phyloP scores from a whole-genome alignment of 495 filamentous ascomycete species.

The Clohesyomyces aquaticus region DNA sequence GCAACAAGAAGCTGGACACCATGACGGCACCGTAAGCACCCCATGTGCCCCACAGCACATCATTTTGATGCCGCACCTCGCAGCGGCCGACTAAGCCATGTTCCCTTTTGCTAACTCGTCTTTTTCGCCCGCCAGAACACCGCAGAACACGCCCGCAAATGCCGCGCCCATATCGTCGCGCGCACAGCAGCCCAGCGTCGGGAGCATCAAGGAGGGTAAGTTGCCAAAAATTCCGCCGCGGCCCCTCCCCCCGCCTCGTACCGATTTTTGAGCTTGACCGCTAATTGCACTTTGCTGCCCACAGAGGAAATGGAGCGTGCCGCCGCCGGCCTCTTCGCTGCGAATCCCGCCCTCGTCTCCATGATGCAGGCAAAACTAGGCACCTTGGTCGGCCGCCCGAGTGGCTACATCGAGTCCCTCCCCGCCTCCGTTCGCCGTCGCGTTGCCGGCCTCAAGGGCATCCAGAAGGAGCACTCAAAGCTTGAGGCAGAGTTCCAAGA shows the following conservation, averaged over 20 bases:
- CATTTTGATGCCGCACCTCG: conserved; percentile 16
- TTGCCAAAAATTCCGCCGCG: conserved; percentile 4
- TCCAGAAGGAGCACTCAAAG: conserved; percentile 98
- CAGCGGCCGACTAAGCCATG: conserved; percentile 25
- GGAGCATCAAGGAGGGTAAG: conserved; percentile 95
- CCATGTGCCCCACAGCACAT: conserved; percentile 17
- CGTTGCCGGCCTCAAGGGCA: conserved; percentile 91
- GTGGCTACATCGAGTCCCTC: conserved; percentile 96
- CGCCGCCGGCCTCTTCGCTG: conserved; percentile 86
- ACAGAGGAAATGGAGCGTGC: conserved; percentile 89
- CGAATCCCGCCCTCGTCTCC: conserved; percentile 87
- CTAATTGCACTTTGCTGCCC: conserved; percentile 36
- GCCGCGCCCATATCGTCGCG: conserved; percentile 98
- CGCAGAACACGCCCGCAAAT: conserved; percentile 92
- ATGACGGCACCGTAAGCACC: conserved; percentile 79
- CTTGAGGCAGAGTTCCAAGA: conserved; percentile 98
- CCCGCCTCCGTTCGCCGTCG: conserved; percentile 85
- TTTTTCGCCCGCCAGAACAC: conserved; percentile 63
- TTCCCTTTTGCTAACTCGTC: conserved; percentile 27
- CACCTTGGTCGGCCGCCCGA: conserved; percentile 89
- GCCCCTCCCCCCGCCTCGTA: conserved; percentile 15
- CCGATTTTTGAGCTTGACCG: conserved; percentile 31
- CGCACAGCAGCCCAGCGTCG: conserved; percentile 90
- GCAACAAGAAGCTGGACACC: conserved; percentile 79
- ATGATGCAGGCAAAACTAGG: conserved; percentile 98